Percentiles rank a stretch among this genome's conserved stretches.
Conservation (phyloP, 768 basidiomycete species). For the Boletus rufocinnamomeus region DNA sequence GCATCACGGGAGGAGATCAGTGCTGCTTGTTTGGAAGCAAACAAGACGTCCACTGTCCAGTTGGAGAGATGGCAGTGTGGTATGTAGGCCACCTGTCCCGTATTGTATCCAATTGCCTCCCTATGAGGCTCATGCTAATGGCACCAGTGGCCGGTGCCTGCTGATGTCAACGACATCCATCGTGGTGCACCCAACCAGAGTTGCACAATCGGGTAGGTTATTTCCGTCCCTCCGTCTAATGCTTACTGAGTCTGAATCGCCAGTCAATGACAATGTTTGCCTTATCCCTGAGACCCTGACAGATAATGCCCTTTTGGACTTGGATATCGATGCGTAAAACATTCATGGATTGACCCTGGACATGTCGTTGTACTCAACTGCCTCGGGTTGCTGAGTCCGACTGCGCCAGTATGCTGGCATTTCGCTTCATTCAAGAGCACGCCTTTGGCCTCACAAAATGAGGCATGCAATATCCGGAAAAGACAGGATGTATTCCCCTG, state of each 20-base stretch:
- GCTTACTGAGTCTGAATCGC: neutral
- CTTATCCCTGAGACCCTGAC: conserved; percentile 4
- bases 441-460: neutral
- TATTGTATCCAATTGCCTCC: too few species aligned
- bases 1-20: neutral
- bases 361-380: neutral
- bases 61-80: neutral
- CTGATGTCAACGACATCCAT: neutral
- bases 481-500: too few species aligned
- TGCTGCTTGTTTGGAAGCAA: neutral
- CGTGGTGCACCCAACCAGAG: neutral
- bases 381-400: neutral
- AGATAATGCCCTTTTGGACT: neutral
- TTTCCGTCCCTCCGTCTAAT: neutral
- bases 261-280: neutral
- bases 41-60: neutral
- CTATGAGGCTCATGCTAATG: neutral
- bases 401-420: neutral
- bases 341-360: neutral
- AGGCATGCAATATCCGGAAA: neutral
- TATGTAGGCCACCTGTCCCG: neutral
- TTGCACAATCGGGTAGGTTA: neutral
- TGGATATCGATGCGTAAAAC: neutral
- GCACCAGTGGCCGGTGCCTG: neutral
- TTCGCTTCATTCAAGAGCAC: neutral